Evolutionary conservation across 352 stramenopile genomes (phyloP).

Genomic region (Pythium monospermum): DNA sequence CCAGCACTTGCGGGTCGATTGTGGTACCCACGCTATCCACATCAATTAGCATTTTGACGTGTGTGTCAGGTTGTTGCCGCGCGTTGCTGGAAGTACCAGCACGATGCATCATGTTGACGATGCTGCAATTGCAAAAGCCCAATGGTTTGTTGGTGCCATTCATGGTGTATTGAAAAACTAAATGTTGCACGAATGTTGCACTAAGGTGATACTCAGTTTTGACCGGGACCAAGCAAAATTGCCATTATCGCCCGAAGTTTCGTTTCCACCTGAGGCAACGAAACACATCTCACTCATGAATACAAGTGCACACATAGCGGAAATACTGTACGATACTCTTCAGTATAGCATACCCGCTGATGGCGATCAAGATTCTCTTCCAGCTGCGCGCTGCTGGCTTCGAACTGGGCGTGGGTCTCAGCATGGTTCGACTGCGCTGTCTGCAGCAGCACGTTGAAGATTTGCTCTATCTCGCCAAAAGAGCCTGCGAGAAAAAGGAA

Average conservation of each 20-base stretch:
- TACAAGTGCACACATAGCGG: too few relatives aligned
- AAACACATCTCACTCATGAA: too few relatives aligned
- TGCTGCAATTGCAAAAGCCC: too few relatives aligned
- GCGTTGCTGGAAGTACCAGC: too few relatives aligned
- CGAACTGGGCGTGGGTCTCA: slow-evolving; percentile 10
- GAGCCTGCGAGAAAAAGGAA: neutral
- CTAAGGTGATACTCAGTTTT: slow-evolving; percentile 2
- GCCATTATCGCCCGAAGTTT: slow-evolving; percentile 22
- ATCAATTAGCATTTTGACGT: slow-evolving; percentile 6
- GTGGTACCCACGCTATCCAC: slow-evolving; percentile 8
- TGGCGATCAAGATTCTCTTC: slow-evolving; percentile 14
- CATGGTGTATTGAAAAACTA: too few relatives aligned
- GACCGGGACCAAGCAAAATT: slow-evolving; percentile 16
- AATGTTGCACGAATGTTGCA: slow-evolving; percentile 21
- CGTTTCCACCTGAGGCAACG: slow-evolving; percentile 12
- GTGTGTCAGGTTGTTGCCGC: slow-evolving; percentile 1
- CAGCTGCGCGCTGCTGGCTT: slow-evolving; percentile 2
- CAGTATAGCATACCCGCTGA: slow-evolving; percentile 12
- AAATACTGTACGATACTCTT: neutral
- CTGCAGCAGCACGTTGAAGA: slow-evolving; percentile 18
- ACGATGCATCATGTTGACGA: too few relatives aligned
- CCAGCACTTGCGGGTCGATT: slow-evolving; percentile 35
- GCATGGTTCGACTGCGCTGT: slow-evolving; percentile 1
- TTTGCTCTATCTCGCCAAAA: slow-evolving; percentile 28
- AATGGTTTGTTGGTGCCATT: too few relatives aligned